Evolutionary conservation across 805 yeast genomes (phyloP), one percentile per base, ranked within the genome.

Genomic region (Wickerhamomyces hampshirensis): DNA sequence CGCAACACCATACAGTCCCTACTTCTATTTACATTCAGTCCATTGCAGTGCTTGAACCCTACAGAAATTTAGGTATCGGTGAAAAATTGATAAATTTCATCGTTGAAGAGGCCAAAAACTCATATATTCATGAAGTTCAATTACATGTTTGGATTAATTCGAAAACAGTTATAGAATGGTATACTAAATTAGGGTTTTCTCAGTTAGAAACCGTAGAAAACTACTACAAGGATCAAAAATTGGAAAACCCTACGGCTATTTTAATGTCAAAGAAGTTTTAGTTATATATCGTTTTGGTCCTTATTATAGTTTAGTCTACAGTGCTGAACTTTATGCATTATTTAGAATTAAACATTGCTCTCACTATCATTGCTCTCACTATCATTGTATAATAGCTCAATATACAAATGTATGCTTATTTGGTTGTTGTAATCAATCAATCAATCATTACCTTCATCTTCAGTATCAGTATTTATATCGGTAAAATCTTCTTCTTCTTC

Each of bases 391-490:
- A n/a, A n/a, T n/a, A n/a, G n/a, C n/a, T n/a, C 11, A 21, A 21
- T 21, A 21, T 11, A 21, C 24, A 21, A 21, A 21, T 8, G 24
- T 21, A 21, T 7, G n/a, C n/a, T n/a, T n/a, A n/a, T n/a, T n/a
- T n/a, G n/a, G n/a, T n/a, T 21, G 24, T 7, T 21, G 11, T 21
- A 21, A 21, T 21, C 7, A 8, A 11, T 11, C 19, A 15, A 14
- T 12, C 27, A 14, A 17, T 53, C 60, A n/a, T 69, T 77, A 14
- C 53, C 65, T 47, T 77, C 84, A 31, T 66, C 82, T 37, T 78
- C 84, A 0, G 80, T 77, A 43, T 79, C 85, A 3, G 81, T 75
- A 48, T 79, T 78, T 26, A 73, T 68, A 49, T 77, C 84, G 13
- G 74, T 66, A 40, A 62, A 61, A 28, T 59, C 66, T 18, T 60